A percentile compares a stretch with the other conserved stretches of the same genome.
Evolutionary conservation across 495 filamentous ascomycete genomes (phyloP).

Genomic region (Podospora conica): DNA sequence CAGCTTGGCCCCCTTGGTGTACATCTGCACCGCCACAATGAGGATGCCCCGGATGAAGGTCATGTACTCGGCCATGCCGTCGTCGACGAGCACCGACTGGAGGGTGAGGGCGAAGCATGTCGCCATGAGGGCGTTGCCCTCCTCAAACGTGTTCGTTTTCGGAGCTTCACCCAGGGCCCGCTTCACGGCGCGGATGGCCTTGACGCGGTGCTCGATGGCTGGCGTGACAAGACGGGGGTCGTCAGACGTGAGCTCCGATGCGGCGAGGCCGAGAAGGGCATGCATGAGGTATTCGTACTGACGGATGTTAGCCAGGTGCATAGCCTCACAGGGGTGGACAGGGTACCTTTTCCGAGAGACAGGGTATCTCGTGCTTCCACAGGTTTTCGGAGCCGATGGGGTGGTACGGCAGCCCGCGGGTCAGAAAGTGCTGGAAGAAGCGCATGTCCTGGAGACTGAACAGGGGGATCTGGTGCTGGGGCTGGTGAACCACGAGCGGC

Average conservation of each 20-base stretch:
- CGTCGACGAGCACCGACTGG: constrained; percentile 52
- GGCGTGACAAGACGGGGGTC: constrained; percentile 28
- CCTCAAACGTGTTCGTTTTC: constrained; percentile 29
- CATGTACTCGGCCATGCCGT: constrained; percentile 57
- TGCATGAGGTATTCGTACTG: constrained; percentile 54
- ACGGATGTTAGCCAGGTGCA: background rate
- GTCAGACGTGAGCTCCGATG: constrained; percentile 43
- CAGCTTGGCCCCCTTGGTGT: constrained; percentile 35
- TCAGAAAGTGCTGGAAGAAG: constrained; percentile 58
- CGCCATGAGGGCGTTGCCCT: constrained; percentile 48
- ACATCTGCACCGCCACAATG: constrained; percentile 48
- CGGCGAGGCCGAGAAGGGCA: constrained; percentile 52
- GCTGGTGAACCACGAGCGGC: constrained; percentile 39
- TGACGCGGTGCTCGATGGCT: constrained; percentile 49
- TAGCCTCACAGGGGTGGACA: background rate
- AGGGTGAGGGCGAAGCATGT: constrained; percentile 56
- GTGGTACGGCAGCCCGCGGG: constrained; percentile 52
- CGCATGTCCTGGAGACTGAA: constrained; percentile 55
- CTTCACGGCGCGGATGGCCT: constrained; percentile 51
- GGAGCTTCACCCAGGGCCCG: constrained; percentile 35
- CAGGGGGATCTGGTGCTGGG: constrained; percentile 38
- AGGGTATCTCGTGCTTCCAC: constrained; percentile 55
- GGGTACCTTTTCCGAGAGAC: constrained; percentile 49
- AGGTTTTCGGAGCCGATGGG: constrained; percentile 51
- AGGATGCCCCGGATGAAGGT: constrained; percentile 55